Conservation (phyloP, 192 early-diverging fungal species). For the Entomortierella chlamydospora region DNA sequence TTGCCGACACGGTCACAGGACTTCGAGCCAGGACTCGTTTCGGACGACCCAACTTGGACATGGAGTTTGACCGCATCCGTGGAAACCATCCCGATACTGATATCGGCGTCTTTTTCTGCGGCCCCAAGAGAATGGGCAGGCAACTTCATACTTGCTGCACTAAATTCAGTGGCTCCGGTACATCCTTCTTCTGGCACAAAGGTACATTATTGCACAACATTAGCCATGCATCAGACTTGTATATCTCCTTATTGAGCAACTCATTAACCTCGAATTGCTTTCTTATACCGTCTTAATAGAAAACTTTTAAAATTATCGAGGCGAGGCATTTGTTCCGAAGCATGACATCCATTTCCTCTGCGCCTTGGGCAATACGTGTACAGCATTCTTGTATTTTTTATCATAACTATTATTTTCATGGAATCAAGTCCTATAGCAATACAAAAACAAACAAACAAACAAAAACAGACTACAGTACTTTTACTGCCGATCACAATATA, state of each 20-base stretch:
- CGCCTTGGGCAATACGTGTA: not conserved
- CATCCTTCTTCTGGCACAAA: constrained; percentile 52
- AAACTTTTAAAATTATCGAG: constrained; percentile 29
- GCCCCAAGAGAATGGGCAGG: constrained; percentile 72
- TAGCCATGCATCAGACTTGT: no score
- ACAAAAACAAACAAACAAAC: not conserved
- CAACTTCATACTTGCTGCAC: constrained; percentile 53
- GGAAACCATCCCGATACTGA: constrained; percentile 65
- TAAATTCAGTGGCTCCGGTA: constrained; percentile 47
- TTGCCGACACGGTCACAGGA: constrained; percentile 63
- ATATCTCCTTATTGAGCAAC: no score
- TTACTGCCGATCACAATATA: no score
- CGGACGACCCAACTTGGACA: constrained; percentile 63
- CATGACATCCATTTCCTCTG: constrained; percentile 4
- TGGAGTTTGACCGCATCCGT: constrained; percentile 58
- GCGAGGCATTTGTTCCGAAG: not conserved
- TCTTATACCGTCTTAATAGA: constrained; percentile 4
- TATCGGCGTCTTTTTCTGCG: constrained; percentile 84
- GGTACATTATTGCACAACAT: constrained; percentile 26
- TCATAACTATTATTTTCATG: not conserved
- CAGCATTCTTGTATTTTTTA: constrained; percentile 10
- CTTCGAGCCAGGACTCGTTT: constrained; percentile 56
- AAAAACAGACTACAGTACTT: not conserved
- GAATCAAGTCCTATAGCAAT: not conserved
- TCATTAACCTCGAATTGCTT: not conserved